Conservation (phyloP, 176 grass and related monocot genomes). For the Bothriochloa decipiens region DNA sequence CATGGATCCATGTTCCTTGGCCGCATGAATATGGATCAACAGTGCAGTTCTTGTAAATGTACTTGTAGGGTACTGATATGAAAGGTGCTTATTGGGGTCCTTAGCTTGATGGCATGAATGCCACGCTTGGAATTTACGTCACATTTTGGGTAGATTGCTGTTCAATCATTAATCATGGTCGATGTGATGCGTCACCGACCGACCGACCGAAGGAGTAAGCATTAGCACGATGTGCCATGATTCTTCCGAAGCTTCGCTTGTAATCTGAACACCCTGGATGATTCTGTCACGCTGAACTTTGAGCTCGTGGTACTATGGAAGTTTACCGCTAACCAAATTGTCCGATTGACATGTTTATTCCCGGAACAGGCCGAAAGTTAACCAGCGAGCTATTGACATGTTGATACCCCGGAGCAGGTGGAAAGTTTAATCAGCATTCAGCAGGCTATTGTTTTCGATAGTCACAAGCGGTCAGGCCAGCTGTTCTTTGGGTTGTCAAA, state of each 20-base stretch:
- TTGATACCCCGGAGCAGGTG: neutral
- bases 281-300: neutral
- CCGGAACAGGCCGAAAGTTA: neutral
- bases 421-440: neutral
- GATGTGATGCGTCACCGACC: constrained; percentile 41
- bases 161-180: constrained; percentile 26
- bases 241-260: neutral
- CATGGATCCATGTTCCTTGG: neutral
- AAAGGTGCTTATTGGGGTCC: neutral
- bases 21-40: neutral
- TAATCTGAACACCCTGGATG: neutral
- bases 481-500: constrained; percentile 13
- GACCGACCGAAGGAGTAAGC: constrained; percentile 18
- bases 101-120: constrained; percentile 16
- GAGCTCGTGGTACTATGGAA: neutral
- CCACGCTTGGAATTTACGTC: constrained; percentile 23
- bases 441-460: neutral
- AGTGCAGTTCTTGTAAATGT: neutral
- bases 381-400: neutral
- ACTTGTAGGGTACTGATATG: neutral
- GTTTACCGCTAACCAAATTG: neutral
- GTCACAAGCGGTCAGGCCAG: neutral
- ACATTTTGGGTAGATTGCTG: neutral
- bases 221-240: neutral
- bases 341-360: neutral